Percentiles rank a stretch among this genome's conserved stretches.
These are phyloP conservation scores for Actinidia polygama DNA, from an alignment of 179 eudicot genomes.

Conservation along the genomic window DNA sequence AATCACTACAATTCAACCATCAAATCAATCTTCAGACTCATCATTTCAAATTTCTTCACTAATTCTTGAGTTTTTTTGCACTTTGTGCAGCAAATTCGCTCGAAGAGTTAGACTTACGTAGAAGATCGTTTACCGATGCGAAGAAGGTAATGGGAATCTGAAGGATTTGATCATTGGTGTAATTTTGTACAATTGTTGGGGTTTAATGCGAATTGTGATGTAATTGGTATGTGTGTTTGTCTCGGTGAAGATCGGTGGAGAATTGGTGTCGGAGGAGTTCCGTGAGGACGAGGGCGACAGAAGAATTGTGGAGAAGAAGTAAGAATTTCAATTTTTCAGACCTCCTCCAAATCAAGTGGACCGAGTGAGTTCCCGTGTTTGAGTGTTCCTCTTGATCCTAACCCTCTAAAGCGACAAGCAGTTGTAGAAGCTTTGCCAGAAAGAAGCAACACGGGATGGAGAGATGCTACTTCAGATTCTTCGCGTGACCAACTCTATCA, in stretches of 20 bases:
- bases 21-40: no score
- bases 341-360: no score
- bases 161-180: neutral
- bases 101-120: conserved; percentile 52
- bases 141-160: conserved; percentile 53
- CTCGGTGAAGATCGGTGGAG: conserved; percentile 61
- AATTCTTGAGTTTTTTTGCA: conserved; percentile 5
- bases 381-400: no score
- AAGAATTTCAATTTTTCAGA: conserved; percentile 14
- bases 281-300: conserved; percentile 34
- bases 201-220: neutral
- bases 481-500: conserved; percentile 74
- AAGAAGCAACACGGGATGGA: neutral
- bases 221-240: conserved; percentile 11
- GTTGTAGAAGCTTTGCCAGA: no score
- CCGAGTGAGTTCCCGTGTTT: no score
- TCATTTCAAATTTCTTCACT: neutral
- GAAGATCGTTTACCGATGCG: conserved; percentile 56
- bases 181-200: neutral
- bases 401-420: no score
- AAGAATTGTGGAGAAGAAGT: conserved; percentile 49
- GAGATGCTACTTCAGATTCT: conserved; percentile 78
- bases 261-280: conserved; percentile 75
- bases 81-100: conserved; percentile 47
- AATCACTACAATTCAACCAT: neutral